A percentile compares a stretch with the other conserved stretches of the same genome.
Conservation (phyloP, 2,329 filamentous ascomycete species). For the Beauveria medogensis region DNA sequence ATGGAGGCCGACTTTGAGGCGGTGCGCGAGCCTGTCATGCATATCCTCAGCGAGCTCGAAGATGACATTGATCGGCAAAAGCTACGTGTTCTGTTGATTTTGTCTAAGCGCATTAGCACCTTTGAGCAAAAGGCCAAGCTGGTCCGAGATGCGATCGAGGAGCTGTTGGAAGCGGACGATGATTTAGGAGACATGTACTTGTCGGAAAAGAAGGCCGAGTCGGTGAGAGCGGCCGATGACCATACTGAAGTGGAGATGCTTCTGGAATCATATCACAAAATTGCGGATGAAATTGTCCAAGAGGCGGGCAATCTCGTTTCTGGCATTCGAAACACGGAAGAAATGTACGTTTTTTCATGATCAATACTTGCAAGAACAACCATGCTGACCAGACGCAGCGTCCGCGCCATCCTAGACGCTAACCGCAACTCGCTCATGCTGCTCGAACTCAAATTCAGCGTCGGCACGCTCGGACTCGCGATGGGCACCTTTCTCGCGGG, state of each 20-base stretch:
- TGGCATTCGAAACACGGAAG: constrained; percentile 94
- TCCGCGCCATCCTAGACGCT: constrained; percentile 93
- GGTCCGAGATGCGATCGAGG: constrained; percentile 89
- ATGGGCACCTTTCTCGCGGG: constrained; percentile 92
- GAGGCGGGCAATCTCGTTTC: constrained; percentile 87
- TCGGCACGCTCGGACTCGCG: constrained; percentile 88
- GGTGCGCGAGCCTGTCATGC: constrained; percentile 84
- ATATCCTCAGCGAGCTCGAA: constrained; percentile 81
- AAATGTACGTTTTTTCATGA: constrained; percentile 60
- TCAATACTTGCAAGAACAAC: not conserved
- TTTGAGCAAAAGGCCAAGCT: constrained; percentile 96
- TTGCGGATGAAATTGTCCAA: constrained; percentile 96
- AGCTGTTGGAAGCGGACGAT: constrained; percentile 91
- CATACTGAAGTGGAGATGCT: constrained; percentile 97
- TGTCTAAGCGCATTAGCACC: constrained; percentile 90
- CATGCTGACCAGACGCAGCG: constrained; percentile 38
- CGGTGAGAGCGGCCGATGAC: constrained; percentile 68
- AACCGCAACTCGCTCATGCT: constrained; percentile 98
- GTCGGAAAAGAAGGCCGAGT: constrained; percentile 73
- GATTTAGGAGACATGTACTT: constrained; percentile 93
- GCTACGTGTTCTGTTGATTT: constrained; percentile 79
- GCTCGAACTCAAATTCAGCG: constrained; percentile 90
- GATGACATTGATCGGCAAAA: constrained; percentile 96
- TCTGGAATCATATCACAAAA: constrained; percentile 93
- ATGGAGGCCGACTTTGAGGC: constrained; percentile 92